Conservation (phyloP, 1,284 basidiomycete species). For the Dichomitus squalens region DNA sequence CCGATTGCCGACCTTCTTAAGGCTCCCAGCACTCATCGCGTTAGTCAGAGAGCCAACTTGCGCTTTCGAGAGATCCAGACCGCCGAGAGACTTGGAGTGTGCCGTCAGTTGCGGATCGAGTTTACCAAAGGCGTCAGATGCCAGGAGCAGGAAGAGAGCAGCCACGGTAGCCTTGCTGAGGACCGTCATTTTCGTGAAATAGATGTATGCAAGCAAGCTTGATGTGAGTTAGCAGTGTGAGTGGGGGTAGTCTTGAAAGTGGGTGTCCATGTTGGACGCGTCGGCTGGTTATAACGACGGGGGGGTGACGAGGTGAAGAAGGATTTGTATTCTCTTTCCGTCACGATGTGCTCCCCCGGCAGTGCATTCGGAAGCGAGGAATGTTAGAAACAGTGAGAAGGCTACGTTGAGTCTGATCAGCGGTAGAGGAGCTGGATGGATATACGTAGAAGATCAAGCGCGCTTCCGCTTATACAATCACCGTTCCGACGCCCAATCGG, state of each 20-base stretch:
- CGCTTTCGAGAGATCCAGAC: background rate
- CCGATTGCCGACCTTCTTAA: background rate
- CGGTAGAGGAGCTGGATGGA: too few relatives aligned
- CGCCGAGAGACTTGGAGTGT: background rate
- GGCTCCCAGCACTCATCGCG: background rate
- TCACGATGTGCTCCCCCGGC: background rate
- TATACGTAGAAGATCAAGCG: background rate
- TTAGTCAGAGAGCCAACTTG: background rate
- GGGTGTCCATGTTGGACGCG: background rate
- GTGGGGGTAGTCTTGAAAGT: background rate
- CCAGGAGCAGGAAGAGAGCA: background rate
- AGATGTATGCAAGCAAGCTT: background rate
- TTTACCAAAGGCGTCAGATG: background rate
- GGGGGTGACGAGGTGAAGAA: background rate
- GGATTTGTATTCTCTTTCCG: background rate
- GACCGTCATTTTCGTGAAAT: background rate
- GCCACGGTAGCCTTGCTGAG: conserved; percentile 3
- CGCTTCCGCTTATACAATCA: background rate
- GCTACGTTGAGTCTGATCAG: too few relatives aligned
- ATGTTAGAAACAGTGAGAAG: too few relatives aligned
- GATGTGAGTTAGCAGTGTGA: background rate
- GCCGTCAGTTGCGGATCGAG: background rate
- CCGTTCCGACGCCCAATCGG: background rate
- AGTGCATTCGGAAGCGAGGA: background rate
- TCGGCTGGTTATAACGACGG: background rate